Conservation (phyloP, 2,329 filamentous ascomycete species). For the Aspergillus pseudoviridinutans region DNA sequence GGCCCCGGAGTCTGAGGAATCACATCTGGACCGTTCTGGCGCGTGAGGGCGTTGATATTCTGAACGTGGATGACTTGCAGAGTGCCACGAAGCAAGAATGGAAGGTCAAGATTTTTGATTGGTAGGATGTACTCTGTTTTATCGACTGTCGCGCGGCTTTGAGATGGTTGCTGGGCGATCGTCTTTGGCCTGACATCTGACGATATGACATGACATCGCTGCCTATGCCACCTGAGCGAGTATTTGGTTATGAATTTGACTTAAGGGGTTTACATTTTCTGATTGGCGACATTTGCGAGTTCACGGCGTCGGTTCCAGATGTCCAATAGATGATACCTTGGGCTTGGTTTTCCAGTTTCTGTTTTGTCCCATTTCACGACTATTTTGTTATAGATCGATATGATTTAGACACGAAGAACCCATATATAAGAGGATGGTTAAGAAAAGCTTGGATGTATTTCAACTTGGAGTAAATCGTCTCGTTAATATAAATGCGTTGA, state of each 20-base stretch:
- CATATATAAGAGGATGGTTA: background rate
- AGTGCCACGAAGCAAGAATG: constrained; percentile 48
- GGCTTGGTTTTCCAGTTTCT: background rate
- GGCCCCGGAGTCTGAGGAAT: constrained; percentile 53
- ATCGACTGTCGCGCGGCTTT: background rate
- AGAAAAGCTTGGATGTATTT: background rate
- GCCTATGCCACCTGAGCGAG: background rate
- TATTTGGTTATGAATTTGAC: background rate
- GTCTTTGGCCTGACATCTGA: background rate
- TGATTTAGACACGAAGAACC: background rate
- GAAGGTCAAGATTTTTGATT: constrained; percentile 34
- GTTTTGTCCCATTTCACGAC: background rate
- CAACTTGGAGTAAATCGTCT: too few relatives aligned
- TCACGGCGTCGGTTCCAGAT: background rate
- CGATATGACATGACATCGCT: background rate
- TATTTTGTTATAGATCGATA: background rate
- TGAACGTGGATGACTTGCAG: constrained; percentile 57
- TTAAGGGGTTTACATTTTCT: background rate
- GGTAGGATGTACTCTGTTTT: constrained; percentile 20
- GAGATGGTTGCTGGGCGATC: background rate
- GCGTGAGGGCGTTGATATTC: constrained; percentile 51
- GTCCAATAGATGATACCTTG: background rate
- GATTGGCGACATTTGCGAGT: background rate
- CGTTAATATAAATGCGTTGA: background rate
- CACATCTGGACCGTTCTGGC: constrained; percentile 53